These are phyloP conservation scores for Nitzschia palea DNA, from an alignment of 108 stramenopile genomes.

Conservation along the genomic window DNA sequence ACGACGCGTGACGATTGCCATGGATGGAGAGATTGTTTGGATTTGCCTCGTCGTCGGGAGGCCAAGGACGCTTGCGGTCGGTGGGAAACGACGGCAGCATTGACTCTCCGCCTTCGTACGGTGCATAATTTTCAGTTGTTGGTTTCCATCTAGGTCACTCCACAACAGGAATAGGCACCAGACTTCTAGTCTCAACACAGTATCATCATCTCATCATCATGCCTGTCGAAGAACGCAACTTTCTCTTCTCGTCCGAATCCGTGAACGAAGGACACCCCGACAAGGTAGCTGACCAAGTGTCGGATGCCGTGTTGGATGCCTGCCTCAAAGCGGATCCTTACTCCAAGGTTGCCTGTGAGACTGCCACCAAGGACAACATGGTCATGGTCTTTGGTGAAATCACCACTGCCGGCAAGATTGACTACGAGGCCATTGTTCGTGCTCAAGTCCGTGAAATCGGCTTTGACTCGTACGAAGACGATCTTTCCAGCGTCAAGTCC, in stretches of 20 bases:
- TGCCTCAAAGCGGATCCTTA: constrained; percentile 93
- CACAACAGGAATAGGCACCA: no score
- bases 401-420: constrained; percentile 93
- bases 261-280: constrained; percentile 98
- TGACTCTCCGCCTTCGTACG: no score
- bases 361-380: constrained; percentile 99
- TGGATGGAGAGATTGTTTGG: no score
- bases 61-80: no score
- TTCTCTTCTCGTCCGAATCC: constrained; percentile 91
- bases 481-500: constrained; percentile 71
- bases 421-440: constrained; percentile 96
- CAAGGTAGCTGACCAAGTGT: constrained; percentile 95
- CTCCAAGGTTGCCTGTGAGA: constrained; percentile 97
- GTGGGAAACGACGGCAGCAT: no score
- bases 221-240: constrained; percentile 63
- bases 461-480: constrained; percentile 87
- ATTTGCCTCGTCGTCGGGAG: no score
- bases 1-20: no score
- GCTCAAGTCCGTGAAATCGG: constrained; percentile 96
- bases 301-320: constrained; percentile 96
- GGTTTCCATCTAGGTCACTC: no score
- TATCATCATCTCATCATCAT: neutral
- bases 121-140: no score
- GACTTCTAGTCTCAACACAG: no score
- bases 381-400: constrained; percentile 99